These are phyloP conservation scores for Spiraea crenata DNA, from an alignment of 331 rosid species.

Conservation along the genomic window DNA sequence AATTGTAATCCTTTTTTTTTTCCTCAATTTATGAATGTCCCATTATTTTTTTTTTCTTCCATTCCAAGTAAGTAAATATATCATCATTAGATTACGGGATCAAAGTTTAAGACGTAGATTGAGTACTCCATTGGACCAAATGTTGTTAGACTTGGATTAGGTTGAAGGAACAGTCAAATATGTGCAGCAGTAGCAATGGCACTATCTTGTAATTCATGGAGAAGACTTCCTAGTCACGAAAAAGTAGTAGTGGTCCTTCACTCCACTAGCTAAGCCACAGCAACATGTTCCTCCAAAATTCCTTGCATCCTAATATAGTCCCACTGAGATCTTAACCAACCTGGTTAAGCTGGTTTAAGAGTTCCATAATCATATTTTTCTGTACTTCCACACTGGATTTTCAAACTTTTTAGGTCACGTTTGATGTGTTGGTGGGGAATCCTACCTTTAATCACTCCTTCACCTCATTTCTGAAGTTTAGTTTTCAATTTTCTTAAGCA, in stretches of 20 bases:
- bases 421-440: conserved; percentile 15
- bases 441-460: conserved; percentile 11
- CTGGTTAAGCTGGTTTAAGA: conserved; percentile 14
- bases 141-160: conserved; percentile 10
- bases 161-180: conserved; percentile 10
- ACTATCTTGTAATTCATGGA: conserved; percentile 12
- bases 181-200: background rate
- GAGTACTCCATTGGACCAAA: background rate
- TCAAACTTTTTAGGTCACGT: conserved; percentile 12
- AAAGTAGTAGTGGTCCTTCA: conserved; percentile 22
- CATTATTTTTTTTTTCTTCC: too few species aligned
- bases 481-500: background rate
- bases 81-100: background rate
- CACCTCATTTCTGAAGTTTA: background rate
- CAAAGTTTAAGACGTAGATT: conserved; percentile 1
- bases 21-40: too few species aligned
- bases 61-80: too few species aligned
- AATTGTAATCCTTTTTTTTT: background rate
- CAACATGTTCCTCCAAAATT: background rate
- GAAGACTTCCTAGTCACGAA: conserved; percentile 25
- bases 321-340: background rate
- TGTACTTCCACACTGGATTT: background rate
- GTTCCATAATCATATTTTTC: background rate
- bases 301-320: background rate
- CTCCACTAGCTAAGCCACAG: conserved; percentile 11